phyloP scores from a whole-genome alignment of 305 asterid genomes.

The Solanum hybrid region DNA sequence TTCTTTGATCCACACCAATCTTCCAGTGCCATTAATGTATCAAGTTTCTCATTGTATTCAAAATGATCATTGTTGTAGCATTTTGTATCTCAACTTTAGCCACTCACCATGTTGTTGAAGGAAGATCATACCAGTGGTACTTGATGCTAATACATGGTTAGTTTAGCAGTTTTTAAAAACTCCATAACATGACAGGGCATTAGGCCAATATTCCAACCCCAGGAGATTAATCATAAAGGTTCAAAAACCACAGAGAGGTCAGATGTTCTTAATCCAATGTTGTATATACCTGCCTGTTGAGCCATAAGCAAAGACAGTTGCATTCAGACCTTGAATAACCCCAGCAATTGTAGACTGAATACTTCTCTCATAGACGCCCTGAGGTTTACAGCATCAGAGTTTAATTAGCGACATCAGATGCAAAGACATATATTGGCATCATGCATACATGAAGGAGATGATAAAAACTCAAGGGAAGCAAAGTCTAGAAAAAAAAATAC shows the following conservation, averaged over 20 bases:
- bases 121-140: neutral
- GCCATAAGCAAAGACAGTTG: conserved; percentile 96
- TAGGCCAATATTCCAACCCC: neutral
- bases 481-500: neutral
- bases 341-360: conserved; percentile 66
- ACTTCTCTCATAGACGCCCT: conserved; percentile 79
- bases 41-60: neutral
- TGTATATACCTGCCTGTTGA: conserved; percentile 80
- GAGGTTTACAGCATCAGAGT: conserved; percentile 18
- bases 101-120: neutral
- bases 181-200: neutral
- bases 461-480: neutral
- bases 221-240: neutral
- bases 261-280: neutral
- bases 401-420: conserved; percentile 9
- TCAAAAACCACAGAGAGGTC: neutral
- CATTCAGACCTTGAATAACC: conserved; percentile 89
- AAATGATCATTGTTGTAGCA: neutral
- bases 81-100: conserved; percentile 2
- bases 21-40: neutral
- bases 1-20: neutral
- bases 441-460: neutral
- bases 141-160: neutral
- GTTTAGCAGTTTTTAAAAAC: neutral
- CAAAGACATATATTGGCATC: neutral